Evolutionary conservation across 2,329 filamentous ascomycete genomes (phyloP).

Genomic region (Davidsoniella eucalypti): DNA sequence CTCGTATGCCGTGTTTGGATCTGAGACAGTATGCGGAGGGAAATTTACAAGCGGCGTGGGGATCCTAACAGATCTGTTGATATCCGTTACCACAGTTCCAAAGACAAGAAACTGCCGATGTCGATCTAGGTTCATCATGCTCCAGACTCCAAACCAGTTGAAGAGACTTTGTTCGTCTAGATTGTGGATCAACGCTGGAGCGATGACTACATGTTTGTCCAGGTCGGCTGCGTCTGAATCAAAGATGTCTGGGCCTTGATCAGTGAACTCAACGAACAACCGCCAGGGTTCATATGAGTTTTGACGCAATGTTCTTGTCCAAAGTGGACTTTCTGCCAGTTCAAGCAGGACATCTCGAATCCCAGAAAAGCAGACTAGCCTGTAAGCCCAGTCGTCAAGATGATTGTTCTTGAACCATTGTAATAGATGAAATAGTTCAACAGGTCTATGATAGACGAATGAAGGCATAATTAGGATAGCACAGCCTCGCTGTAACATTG

Average conservation of each 20-base stretch:
- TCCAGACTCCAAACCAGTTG: slow-evolving; percentile 47
- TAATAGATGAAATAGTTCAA: slow-evolving; percentile 20
- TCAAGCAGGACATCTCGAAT: slow-evolving; percentile 1
- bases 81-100: slow-evolving; percentile 25
- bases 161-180: slow-evolving; percentile 47
- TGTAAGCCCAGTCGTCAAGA: not conserved
- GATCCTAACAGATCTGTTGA: not conserved
- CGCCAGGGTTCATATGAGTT: not conserved
- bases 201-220: slow-evolving; percentile 17
- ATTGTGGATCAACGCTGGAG: slow-evolving; percentile 31
- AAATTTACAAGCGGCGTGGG: slow-evolving; percentile 19
- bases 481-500: slow-evolving; percentile 20
- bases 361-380: not conserved
- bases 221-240: not conserved
- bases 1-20: slow-evolving; percentile 21
- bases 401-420: slow-evolving; percentile 20
- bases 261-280: no score
- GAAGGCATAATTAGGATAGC: slow-evolving; percentile 26
- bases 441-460: slow-evolving; percentile 25
- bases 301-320: not conserved
- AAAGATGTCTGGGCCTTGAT: not conserved
- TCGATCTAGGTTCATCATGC: slow-evolving; percentile 29
- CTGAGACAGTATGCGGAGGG: slow-evolving; percentile 19
- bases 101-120: slow-evolving; percentile 40
- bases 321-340: not conserved